Base-by-base conservation (phyloP, 768 basidiomycete species). In the Lactarius akahatsu region DNA sequence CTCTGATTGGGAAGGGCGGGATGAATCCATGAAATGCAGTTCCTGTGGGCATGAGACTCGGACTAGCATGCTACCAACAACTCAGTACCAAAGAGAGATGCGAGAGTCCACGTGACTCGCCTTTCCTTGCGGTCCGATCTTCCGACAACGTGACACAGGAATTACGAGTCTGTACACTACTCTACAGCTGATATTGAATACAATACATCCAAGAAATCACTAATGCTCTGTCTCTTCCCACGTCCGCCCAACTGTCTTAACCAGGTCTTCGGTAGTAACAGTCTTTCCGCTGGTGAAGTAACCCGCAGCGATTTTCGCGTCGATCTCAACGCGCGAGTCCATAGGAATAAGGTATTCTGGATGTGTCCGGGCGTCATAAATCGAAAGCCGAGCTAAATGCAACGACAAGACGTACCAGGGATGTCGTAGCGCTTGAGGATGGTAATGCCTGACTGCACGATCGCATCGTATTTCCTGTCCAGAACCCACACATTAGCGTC, bases 241-340 rank as follows among this genome's bases (percentile, higher is more conserved):
- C 1, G 90, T 85, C 64, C 94, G 80, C 0, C 94, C 94, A 0
- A 94, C 91, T 0, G 94, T 95, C 83, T 90, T 92, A 61, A 86
- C 78, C 43, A 96, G 78, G 76, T 96, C 94, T 20, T 83, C 89
- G 73, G 92, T 83, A 0, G 86, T 87, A 50, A 96, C 74, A 72
- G 88, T 81, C 76, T 91, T 91, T 2, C 87, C 88, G 68, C 84
- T 90, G 36, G 90, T 87, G 78, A 92, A 96, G 76, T 98, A 98
- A 9, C 95, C 96, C 5, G 92, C 89, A 13, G 92, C 92, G 71
- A 95, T 94, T 84, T 97, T 98, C 41, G 96, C 96, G 70, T 97
- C 93, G 69, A 96, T 97, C 80, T 98, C 96, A 32, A 98, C 96
- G 18, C 87, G 85, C 52, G 90, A 90, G 77, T 94, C 92, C 41